A percentile compares a stretch with the other conserved stretches of the same genome.
Evolutionary conservation across 2,329 filamentous ascomycete species (phyloP).

Genomic region (Lizonia empirigonia): DNA sequence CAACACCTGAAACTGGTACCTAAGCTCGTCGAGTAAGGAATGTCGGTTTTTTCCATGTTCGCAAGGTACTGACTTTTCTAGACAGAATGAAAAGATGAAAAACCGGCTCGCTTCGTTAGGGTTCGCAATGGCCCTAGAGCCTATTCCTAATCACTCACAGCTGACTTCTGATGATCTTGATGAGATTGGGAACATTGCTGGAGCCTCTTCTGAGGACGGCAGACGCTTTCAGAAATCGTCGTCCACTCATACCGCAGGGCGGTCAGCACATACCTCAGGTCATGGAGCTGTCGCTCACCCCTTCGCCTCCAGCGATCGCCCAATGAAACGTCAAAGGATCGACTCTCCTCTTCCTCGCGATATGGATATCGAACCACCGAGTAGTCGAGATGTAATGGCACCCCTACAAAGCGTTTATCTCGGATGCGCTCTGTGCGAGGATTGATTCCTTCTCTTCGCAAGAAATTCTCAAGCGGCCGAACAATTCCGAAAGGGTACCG

Average conservation of each 20-base stretch:
- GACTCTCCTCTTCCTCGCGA: conserved; percentile 33
- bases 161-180: conserved; percentile 14
- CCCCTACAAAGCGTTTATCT: conserved; percentile 41
- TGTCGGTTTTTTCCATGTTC: background rate
- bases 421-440: conserved; percentile 37
- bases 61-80: conserved; percentile 21
- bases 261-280: conserved; percentile 26
- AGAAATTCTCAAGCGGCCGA: conserved; percentile 26
- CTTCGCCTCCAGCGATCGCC: conserved; percentile 26
- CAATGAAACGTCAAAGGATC: conserved; percentile 41
- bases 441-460: conserved; percentile 31
- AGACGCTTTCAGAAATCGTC: conserved; percentile 17
- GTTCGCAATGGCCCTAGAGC: conserved; percentile 35
- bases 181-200: conserved; percentile 17
- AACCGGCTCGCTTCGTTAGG: conserved; percentile 35
- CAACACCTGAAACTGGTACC: conserved; percentile 39
- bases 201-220: background rate
- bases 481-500: conserved; percentile 3
- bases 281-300: conserved; percentile 11
- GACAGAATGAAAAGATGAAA: conserved; percentile 40
- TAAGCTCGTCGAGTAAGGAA: conserved; percentile 34
- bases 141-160: conserved; percentile 29
- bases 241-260: conserved; percentile 34
- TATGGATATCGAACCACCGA: conserved; percentile 22
- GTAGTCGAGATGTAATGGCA: conserved; percentile 47